Evolutionary conservation across 495 filamentous ascomycete species (phyloP), one percentile per base, ranked within the genome.

Genomic region (Penicillium dipodomyicola): DNA sequence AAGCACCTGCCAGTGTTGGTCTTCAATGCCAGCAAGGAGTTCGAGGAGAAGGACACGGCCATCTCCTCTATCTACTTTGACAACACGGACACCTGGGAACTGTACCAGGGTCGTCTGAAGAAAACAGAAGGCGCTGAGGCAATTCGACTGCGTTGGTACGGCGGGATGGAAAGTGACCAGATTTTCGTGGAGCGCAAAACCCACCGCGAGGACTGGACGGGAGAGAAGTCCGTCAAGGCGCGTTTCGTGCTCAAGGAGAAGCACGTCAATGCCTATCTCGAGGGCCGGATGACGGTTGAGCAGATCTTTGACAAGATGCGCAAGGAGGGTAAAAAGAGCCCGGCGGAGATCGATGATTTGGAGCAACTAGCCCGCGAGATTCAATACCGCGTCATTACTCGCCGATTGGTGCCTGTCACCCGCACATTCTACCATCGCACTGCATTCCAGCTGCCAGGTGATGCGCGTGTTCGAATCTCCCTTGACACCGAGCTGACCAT

Each of bases 61-160:
- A 97, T 99, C 65, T 92, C 94, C 2, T 99, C 94, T 27, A 96
- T 99, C 61, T 99, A 99, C 76, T 97, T 87, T 65, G 94, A 99
- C 68, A 97, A 97, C 64, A 82, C 90, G 0, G 84, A 96, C 11
- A 95, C 83, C 19, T 99, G 91, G 84, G 90, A 96, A 52, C 76
- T 99, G 15, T 99, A 99, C 72, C 83, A 88, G 60, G 94, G 94
- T 4, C 89, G 94, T 23, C 72, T 99, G 57, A 95, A 96, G 78
- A 99, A 99, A 78, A 94, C 92, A 0, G 94, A 99, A 71, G 94
- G 94, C 47, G 94, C 94, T 3, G 94, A 99, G 76, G 94, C 94
- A 15, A 95, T 97, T 57, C 90, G 94, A 63, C 78, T 99, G 50
- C 85, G 94, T 52, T 99, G 94, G 94, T 99, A 99, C 65, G 94